Base-by-base conservation (phyloP, 176 grass and related monocot species). In the Rhynchospora pubera region DNA sequence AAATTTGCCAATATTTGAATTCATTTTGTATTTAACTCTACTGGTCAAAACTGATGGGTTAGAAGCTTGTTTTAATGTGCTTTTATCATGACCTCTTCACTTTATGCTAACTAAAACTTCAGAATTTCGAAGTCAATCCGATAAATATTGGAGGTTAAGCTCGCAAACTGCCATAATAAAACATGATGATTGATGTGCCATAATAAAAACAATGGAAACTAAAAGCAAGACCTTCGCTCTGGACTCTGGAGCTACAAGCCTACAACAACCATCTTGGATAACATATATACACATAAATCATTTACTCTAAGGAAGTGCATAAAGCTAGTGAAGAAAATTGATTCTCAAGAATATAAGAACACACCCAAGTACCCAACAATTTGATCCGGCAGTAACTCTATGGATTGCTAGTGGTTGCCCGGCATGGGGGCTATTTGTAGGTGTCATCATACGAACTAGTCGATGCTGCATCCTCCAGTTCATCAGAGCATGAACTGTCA, bases 391-490 rank as follows among this genome's bases (percentile, higher is more conserved):
- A 50, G 44, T 50, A 21, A 24, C 23, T 73, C 45, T 73, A 73
- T 13, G 69, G 69, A 8, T 73, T 50, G 6, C 50, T 73, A 24
- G 45, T 7, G 45, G 44, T 73, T 73, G 18, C 14, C 10, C 45
- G 69, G 45, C 69, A 73, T 50, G 18, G 18, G 7, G 19, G 47
- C 13, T 46, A 21, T 46, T 76, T 76, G 48, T 76, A 76, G 7
- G 72, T 30, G 13, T 76, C 72, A 55, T 74, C 87, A 88, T 71
- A 85, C 6, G 77, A 85, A 62, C 83, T 88, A 43, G 77, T 88
- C 2, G 87, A 88, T 10, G 81, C 82, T 4, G 77, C 86, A 74
- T 88, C 87, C 57, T 88, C 87, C 51, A 77, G 57, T 51, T 88
- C 83, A 39, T 77, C 79, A 2, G 87, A 76, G 77, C 83, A 88